Base-by-base conservation (phyloP, 345 rosid genomes). In the Pistacia vera region DNA sequence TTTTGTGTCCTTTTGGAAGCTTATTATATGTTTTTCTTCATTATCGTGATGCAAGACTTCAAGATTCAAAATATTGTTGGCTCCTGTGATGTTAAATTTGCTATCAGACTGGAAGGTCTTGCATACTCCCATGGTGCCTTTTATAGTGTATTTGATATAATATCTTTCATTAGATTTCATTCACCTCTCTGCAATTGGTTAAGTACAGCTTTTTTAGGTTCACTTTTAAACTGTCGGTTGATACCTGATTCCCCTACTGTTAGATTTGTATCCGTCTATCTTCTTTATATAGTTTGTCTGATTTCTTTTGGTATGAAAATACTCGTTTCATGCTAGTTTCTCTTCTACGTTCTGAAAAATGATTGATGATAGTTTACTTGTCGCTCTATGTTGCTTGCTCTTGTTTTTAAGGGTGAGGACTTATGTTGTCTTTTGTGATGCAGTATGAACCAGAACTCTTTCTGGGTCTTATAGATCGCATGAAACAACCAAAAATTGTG, bases 361-460 rank as follows among this genome's bases (percentile, higher is more conserved):
- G 64, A 57, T 33, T 3, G 18, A 20, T 18, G n/a, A 25, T 7
- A 22, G 1, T 60, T 72, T 66, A 0, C 22, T 33, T 44, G 35
- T 51, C 51, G 14, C 11, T 30, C 13, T 62, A 17, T 55, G 54
- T 46, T 61, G 59, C 66, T 58, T 6, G 8, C 30, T 12, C 20
- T 41, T 52, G 36, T 70, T 80, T 8, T 58, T 41, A 58, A 16
- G 64, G 30, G 28, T 68, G 9, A 22, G 22, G 28, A 28, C 77
- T 78, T 28, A 66, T 51, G 5, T 71, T 28, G 33, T 63, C 30
- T 71, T 71, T 7, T 80, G 46, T 67, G 16, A 44, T 80, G 55
- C 91, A 97, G 97, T 94, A 97, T 82, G 99, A 96, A 80, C 99
- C 99, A 6, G 98, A 96, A 78, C 88, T 96, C 30, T 96, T 96